phyloP scores from a whole-genome alignment of 257 asterid genomes.

The Oldenlandia corymbosa region DNA sequence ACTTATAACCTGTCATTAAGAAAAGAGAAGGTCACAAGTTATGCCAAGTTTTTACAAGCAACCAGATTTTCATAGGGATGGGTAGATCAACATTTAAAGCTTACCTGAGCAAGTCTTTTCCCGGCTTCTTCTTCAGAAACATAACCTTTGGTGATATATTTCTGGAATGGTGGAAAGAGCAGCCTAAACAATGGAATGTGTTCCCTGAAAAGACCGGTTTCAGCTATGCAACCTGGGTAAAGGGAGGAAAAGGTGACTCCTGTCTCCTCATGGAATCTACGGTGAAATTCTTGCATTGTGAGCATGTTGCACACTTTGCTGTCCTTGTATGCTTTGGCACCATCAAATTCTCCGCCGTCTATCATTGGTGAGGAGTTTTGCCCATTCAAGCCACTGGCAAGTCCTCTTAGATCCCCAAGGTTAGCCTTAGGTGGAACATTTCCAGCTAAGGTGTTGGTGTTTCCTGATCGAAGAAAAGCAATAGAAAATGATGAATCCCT shows the following conservation, averaged over 20 bases:
- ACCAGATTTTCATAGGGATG: neutral
- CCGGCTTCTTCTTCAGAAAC: slow-evolving; percentile 90
- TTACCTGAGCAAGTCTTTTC: slow-evolving; percentile 86
- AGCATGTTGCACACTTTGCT: slow-evolving; percentile 98
- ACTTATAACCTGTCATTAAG: slow-evolving; percentile 52
- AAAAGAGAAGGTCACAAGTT: neutral
- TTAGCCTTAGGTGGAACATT: slow-evolving; percentile 98
- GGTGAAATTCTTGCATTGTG: slow-evolving; percentile 87
- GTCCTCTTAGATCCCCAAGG: slow-evolving; percentile 86
- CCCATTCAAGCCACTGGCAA: slow-evolving; percentile 69
- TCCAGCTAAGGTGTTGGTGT: slow-evolving; percentile 94
- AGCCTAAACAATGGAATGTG: slow-evolving; percentile 81
- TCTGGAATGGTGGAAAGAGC: slow-evolving; percentile 94
- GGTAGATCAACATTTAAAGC: neutral
- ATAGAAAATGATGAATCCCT: neutral
- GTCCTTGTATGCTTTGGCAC: slow-evolving; percentile 94
- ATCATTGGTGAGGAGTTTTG: slow-evolving; percentile 68
- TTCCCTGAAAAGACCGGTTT: slow-evolving; percentile 78
- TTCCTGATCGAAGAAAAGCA: slow-evolving; percentile 39
- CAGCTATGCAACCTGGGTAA: slow-evolving; percentile 91
- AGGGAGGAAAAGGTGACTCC: slow-evolving; percentile 73
- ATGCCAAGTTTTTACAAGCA: neutral
- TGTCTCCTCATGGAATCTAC: slow-evolving; percentile 71
- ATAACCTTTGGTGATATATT: slow-evolving; percentile 80
- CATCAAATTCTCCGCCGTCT: slow-evolving; percentile 86